Conservation (phyloP, 2,329 filamentous ascomycete genomes). For the Trichoderma citrinoviride region DNA sequence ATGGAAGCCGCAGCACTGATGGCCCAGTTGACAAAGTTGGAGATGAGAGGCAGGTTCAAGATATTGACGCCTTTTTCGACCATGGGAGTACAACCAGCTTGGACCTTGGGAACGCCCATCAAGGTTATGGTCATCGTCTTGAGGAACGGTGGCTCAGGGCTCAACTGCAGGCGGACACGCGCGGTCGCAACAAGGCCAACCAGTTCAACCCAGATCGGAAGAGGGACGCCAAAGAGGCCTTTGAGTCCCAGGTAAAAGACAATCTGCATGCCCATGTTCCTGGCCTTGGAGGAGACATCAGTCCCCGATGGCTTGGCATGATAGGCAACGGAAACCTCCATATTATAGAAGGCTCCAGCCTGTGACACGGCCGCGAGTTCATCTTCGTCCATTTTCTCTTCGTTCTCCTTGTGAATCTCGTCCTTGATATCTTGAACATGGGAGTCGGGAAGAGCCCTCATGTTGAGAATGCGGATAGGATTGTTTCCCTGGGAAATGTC, state of each 20-base stretch:
- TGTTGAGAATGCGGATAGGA: constrained; percentile 80
- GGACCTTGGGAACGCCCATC: constrained; percentile 88
- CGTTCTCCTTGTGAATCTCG: constrained; percentile 73
- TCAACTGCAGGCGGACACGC: constrained; percentile 76
- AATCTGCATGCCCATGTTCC: constrained; percentile 96
- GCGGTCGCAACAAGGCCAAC: constrained; percentile 86
- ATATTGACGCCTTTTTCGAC: constrained; percentile 88
- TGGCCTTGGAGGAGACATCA: constrained; percentile 74
- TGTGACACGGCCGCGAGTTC: constrained; percentile 87
- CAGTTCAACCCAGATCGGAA: constrained; percentile 88
- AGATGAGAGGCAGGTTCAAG: constrained; percentile 86
- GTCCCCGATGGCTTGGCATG: constrained; percentile 74
- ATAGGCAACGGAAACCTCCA: constrained; percentile 88
- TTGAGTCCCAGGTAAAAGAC: constrained; percentile 91
- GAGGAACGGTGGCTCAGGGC: constrained; percentile 86
- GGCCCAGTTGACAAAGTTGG: constrained; percentile 95
- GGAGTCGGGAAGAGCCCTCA: constrained; percentile 75
- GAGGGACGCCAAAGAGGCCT: constrained; percentile 82
- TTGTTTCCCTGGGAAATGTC: constrained; percentile 95
- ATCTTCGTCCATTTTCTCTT: constrained; percentile 78
- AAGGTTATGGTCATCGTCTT: constrained; percentile 91
- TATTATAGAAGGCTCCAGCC: constrained; percentile 87
- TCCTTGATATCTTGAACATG: constrained; percentile 81
- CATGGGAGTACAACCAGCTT: constrained; percentile 89
- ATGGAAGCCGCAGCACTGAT: constrained; percentile 82